A percentile compares a stretch with the other conserved stretches of the same genome.
phyloP scores from a whole-genome alignment of 1,139 yeast genomes.

The Scheffersomyces parashehatae region DNA sequence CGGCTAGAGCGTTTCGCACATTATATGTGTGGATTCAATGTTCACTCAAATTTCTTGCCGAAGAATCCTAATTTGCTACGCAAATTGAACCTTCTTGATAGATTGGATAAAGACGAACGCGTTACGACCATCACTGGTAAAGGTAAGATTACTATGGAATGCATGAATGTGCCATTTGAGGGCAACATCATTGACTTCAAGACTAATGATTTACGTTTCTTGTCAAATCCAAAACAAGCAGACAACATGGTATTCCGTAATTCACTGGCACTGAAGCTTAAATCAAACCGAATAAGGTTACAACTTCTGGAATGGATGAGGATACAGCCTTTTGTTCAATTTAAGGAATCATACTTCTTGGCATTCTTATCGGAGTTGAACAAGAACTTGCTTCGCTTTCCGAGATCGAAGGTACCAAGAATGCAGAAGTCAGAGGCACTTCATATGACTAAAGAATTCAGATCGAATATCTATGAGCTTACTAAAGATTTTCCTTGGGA shows the following conservation, averaged over 20 bases:
- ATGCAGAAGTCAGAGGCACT: conserved; percentile 17
- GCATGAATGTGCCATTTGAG: not conserved
- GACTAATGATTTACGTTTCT: conserved; percentile 36
- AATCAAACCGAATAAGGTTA: conserved; percentile 18
- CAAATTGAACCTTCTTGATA: conserved; percentile 7
- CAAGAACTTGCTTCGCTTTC: conserved; percentile 9
- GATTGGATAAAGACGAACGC: not conserved
- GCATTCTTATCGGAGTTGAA: conserved; percentile 11
- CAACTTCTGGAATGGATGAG: conserved; percentile 45
- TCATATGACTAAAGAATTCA: conserved; percentile 17
- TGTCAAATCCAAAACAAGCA: conserved; percentile 9
- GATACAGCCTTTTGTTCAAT: conserved; percentile 36
- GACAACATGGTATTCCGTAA: conserved; percentile 7
- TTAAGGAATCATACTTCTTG: conserved; percentile 24
- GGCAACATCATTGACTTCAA: conserved; percentile 42
- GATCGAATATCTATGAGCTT: conserved; percentile 15
- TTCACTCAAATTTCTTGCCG: conserved; percentile 1
- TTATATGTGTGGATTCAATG: conserved; percentile 8
- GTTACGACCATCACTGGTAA: not conserved
- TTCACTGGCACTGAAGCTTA: conserved; percentile 11
- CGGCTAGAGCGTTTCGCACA: not conserved
- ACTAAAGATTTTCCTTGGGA: conserved; percentile 16
- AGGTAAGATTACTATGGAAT: not conserved
- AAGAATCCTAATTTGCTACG: conserved; percentile 6
- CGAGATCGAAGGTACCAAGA: conserved; percentile 8